These are phyloP conservation scores for Hamigera avellanea DNA, from an alignment of 495 filamentous ascomycete genomes.

Conservation along the genomic window DNA sequence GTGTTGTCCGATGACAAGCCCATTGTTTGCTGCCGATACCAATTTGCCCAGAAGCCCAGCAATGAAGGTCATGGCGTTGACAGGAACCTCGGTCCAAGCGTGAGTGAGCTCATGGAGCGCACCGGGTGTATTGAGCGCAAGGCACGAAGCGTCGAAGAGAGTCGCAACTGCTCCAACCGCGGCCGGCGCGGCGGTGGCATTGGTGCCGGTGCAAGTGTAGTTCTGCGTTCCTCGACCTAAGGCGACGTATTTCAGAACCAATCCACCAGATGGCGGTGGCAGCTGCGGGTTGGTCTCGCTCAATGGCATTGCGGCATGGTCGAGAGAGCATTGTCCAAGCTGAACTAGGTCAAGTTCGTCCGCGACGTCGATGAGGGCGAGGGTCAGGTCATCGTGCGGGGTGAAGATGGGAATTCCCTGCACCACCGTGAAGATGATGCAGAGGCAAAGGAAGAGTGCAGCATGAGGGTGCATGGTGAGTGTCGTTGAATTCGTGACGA, in stretches of 20 bases:
- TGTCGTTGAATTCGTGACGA: no score
- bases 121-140: slow-evolving; percentile 13
- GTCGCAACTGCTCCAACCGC: slow-evolving; percentile 53
- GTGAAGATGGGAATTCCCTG: no score
- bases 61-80: slow-evolving; percentile 22
- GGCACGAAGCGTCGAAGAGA: slow-evolving; percentile 51
- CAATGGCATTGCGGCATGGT: slow-evolving; percentile 9
- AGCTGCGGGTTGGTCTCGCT: slow-evolving; percentile 20
- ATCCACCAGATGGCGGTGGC: slow-evolving; percentile 27
- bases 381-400: neutral
- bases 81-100: slow-evolving; percentile 24
- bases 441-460: no score
- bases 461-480: no score
- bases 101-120: slow-evolving; percentile 22
- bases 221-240: slow-evolving; percentile 68
- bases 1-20: slow-evolving; percentile 47
- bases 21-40: slow-evolving; percentile 14
- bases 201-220: slow-evolving; percentile 49
- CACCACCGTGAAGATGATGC: no score
- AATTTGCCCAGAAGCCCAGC: slow-evolving; percentile 12
- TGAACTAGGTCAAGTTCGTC: slow-evolving; percentile 3
- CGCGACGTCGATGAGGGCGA: neutral
- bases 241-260: slow-evolving; percentile 48
- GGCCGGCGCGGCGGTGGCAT: slow-evolving; percentile 16
- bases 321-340: slow-evolving; percentile 20